Evolutionary conservation across 345 rosid species (phyloP).

Genomic region (Bretschneidera sinensis): DNA sequence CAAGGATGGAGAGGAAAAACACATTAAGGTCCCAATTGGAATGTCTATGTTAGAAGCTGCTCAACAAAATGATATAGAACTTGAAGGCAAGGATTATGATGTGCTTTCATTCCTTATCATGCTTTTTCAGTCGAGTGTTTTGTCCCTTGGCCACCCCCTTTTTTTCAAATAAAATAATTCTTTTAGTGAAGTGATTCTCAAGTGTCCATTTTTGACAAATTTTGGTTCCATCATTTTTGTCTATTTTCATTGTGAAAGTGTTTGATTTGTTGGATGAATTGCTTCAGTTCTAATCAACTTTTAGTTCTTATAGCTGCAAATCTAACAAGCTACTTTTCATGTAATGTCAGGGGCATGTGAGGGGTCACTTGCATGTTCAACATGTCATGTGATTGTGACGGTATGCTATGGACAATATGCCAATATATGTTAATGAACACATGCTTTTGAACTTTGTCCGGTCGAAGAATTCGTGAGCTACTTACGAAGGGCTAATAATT

Average conservation of each 20-base stretch:
- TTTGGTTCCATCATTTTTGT: too few species aligned
- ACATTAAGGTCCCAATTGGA: conserved; percentile 70
- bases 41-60: conserved; percentile 95
- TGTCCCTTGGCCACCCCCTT: too few species aligned
- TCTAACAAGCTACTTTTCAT: conserved; percentile 11
- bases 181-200: too few species aligned
- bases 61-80: conserved; percentile 86
- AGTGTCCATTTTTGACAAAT: too few species aligned
- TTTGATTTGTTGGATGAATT: neutral
- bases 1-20: conserved; percentile 81
- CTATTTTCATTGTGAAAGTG: too few species aligned
- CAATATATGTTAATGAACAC: too few species aligned
- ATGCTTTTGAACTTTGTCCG: neutral
- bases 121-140: too few species aligned
- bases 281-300: neutral
- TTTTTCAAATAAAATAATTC: too few species aligned
- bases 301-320: conserved; percentile 1
- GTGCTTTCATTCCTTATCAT: neutral
- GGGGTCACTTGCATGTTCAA: conserved; percentile 92
- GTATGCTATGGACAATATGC: conserved; percentile 29
- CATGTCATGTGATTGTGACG: conserved; percentile 89
- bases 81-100: conserved; percentile 55
- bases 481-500: too few species aligned
- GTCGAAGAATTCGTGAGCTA: neutral
- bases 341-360: conserved; percentile 78